Conservation (phyloP, 768 basidiomycete species). For the Gymnopilus dilepis region DNA sequence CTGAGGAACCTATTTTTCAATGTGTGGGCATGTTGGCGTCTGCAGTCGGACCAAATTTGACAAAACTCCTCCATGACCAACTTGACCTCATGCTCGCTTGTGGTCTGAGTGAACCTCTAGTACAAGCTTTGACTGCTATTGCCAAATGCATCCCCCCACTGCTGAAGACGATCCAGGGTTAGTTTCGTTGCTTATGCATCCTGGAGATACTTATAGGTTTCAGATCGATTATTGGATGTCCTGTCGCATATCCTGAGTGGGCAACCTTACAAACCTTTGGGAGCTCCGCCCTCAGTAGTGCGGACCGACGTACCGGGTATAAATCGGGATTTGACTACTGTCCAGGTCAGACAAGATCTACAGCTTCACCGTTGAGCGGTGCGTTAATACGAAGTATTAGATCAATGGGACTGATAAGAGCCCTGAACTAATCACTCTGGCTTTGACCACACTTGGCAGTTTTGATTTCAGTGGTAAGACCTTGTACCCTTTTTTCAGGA, state of each 20-base stretch:
- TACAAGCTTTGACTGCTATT: conserved; percentile 83
- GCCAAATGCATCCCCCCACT: conserved; percentile 89
- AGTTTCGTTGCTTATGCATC: conserved; percentile 4
- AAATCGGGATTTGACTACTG: conserved; percentile 55
- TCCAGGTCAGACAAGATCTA: conserved; percentile 41
- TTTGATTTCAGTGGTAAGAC: conserved; percentile 91
- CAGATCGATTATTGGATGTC: conserved; percentile 89
- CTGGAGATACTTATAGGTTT: too few relatives aligned
- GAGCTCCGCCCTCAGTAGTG: conserved; percentile 72
- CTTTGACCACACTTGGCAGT: conserved; percentile 82
- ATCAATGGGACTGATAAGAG: conserved; percentile 59
- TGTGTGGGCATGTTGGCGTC: conserved; percentile 96
- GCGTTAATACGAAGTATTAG: conserved; percentile 30
- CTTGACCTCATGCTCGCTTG: conserved; percentile 96
- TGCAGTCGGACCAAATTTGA: conserved; percentile 94
- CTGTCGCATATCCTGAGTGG: conserved; percentile 83
- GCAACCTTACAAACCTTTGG: conserved; percentile 85
- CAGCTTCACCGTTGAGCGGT: background rate
- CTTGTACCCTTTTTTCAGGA: background rate
- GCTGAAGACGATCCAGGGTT: conserved; percentile 91
- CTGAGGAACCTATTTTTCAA: conserved; percentile 96
- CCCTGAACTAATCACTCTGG: conserved; percentile 77
- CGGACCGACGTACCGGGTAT: conserved; percentile 55
- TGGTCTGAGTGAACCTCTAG: conserved; percentile 88
- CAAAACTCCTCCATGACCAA: conserved; percentile 94